Conservation (phyloP, 179 eudicot genomes). For the Vitellaria paradoxa region DNA sequence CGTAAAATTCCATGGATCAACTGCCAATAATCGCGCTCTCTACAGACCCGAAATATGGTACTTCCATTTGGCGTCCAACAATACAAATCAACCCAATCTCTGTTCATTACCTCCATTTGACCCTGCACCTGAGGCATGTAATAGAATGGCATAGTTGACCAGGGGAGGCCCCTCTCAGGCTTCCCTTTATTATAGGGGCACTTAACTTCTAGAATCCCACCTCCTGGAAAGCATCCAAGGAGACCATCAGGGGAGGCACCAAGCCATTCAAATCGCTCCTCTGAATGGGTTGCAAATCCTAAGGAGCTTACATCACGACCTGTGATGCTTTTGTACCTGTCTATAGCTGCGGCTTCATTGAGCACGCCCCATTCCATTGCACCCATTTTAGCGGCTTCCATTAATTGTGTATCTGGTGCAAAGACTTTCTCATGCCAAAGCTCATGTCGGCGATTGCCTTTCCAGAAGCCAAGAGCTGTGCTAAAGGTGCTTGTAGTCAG, state of each 20-base stretch:
- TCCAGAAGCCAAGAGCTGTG: conserved; percentile 93
- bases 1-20: conserved; percentile 67
- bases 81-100: conserved; percentile 91
- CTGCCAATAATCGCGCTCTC: conserved; percentile 74
- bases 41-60: conserved; percentile 61
- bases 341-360: conserved; percentile 67
- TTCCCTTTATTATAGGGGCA: conserved; percentile 79
- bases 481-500: conserved; percentile 91
- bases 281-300: conserved; percentile 76
- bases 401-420: conserved; percentile 23
- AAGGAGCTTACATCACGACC: conserved; percentile 63
- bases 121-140: conserved; percentile 88
- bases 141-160: conserved; percentile 61
- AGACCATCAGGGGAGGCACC: conserved; percentile 97
- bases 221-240: conserved; percentile 54
- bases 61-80: conserved; percentile 91
- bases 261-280: conserved; percentile 60
- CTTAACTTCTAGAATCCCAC: conserved; percentile 86
- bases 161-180: conserved; percentile 55
- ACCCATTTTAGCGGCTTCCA: conserved; percentile 25
- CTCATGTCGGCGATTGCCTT: conserved; percentile 74
- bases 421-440: conserved; percentile 92
- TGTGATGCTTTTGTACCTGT: conserved; percentile 72
- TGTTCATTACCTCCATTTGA: conserved; percentile 91
- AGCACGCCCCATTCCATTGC: conserved; percentile 93